These are phyloP conservation scores for Colletotrichum camelliae DNA, from an alignment of 2,329 filamentous ascomycete species.

Conservation along the genomic window DNA sequence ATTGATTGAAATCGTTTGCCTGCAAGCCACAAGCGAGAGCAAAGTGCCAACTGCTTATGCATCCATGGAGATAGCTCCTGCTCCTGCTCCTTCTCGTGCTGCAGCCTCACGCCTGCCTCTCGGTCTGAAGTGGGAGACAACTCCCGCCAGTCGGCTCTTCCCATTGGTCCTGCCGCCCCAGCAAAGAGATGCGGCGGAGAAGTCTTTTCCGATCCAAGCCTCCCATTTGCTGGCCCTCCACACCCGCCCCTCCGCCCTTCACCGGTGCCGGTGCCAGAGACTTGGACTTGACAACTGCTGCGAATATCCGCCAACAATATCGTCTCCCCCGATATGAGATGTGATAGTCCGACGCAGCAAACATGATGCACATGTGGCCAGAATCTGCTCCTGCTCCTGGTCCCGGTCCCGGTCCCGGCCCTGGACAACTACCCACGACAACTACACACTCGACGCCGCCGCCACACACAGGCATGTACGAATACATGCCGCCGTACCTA, in stretches of 20 bases:
- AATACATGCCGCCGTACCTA: neutral
- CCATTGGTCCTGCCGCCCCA: neutral
- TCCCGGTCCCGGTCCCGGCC: neutral
- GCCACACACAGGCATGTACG: neutral
- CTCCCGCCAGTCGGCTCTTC: neutral
- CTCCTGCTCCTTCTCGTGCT: neutral
- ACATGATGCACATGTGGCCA: neutral
- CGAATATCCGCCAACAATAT: conserved; percentile 20
- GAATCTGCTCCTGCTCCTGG: neutral
- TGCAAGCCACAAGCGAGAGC: neutral
- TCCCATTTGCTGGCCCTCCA: conserved; percentile 9
- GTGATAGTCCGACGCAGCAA: conserved; percentile 6
- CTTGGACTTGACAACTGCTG: conserved; percentile 18
- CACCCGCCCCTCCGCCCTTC: conserved; percentile 2
- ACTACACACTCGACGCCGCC: neutral
- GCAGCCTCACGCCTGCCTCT: neutral
- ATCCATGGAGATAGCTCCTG: neutral
- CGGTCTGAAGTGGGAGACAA: neutral
- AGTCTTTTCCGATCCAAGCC: conserved; percentile 4
- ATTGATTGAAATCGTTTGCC: neutral
- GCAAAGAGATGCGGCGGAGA: neutral
- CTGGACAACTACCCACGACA: neutral
- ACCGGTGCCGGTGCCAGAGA: conserved; percentile 23
- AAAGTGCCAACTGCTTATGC: neutral
- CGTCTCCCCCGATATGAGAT: conserved; percentile 12